A percentile compares a stretch with the other conserved stretches of the same genome.
Conservation (phyloP, 2,329 filamentous ascomycete species). For the Fusarium proliferatum region DNA sequence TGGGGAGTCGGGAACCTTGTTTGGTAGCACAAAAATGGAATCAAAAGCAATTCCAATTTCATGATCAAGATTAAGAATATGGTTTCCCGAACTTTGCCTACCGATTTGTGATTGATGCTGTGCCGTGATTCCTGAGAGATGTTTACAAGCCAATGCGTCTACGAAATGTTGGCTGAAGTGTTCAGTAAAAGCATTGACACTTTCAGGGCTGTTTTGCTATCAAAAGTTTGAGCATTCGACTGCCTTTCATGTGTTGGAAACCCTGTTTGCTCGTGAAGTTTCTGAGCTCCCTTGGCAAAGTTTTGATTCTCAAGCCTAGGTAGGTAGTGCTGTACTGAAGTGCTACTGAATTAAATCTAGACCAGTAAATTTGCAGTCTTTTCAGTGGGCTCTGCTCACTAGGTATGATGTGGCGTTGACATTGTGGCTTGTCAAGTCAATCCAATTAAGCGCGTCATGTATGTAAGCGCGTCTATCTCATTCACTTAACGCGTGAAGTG, state of each 20-base stretch:
- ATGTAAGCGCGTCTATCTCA: constrained; percentile 9
- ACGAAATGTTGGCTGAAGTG: background rate
- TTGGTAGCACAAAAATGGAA: constrained; percentile 49
- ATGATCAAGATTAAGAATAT: constrained; percentile 41
- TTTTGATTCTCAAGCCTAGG: background rate
- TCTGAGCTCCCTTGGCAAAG: background rate
- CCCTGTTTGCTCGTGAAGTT: background rate
- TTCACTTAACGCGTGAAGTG: constrained; percentile 21
- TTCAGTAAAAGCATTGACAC: background rate
- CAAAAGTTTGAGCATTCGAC: background rate
- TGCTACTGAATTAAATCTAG: background rate
- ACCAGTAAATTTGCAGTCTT: background rate
- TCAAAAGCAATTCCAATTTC: constrained; percentile 46
- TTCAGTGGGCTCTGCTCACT: background rate
- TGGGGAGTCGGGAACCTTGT: constrained; percentile 48
- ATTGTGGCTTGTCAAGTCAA: constrained; percentile 12
- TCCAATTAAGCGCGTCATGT: constrained; percentile 24
- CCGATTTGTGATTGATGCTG: background rate
- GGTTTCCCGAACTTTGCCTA: constrained; percentile 35
- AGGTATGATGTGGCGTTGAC: constrained; percentile 3
- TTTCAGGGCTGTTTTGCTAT: background rate
- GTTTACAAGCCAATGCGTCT: background rate
- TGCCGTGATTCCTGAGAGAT: background rate
- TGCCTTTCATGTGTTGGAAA: background rate
- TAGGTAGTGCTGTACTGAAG: too few relatives aligned